Percentiles rank a stretch among this genome's conserved stretches.
Conservation (phyloP, 345 rosid species). For the Litchi chinensis region DNA sequence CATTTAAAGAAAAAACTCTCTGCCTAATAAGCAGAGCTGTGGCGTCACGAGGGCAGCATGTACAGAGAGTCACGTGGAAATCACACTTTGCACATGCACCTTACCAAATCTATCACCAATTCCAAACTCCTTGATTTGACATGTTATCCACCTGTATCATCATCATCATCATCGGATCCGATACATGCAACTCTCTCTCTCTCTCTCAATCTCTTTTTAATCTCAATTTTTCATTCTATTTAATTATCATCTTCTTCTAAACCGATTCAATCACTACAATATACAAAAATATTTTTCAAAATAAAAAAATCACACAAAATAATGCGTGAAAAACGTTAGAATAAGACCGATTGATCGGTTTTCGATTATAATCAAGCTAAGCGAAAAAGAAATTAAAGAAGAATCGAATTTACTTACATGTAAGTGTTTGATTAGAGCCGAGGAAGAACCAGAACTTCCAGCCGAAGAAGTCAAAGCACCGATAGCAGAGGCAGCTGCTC, state of each 20-base stretch:
- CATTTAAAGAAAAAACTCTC: background rate
- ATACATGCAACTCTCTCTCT: background rate
- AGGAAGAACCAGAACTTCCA: conserved; percentile 25
- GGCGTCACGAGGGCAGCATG: background rate
- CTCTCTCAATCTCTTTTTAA: background rate
- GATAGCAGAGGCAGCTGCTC: conserved; percentile 52
- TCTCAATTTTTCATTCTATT: background rate
- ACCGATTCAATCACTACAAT: background rate
- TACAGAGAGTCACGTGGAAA: background rate
- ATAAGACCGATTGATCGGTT: background rate
- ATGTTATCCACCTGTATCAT: background rate
- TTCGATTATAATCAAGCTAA: background rate
- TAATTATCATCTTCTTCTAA: background rate
- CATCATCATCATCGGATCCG: background rate
- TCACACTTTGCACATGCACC: background rate
- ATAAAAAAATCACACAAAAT: background rate
- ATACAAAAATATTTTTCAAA: too few species aligned
- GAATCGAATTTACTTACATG: conserved; percentile 51
- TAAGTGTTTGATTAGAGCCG: conserved; percentile 46
- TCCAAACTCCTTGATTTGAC: background rate
- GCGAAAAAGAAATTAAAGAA: background rate
- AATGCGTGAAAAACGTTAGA: background rate
- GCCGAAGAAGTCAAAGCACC: conserved; percentile 47
- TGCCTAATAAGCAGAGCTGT: background rate
- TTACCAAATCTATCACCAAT: background rate